Evolutionary conservation across 2,329 filamentous ascomycete genomes (phyloP), one percentile per base, ranked within the genome.

Genomic region (Xylariaceae sp.): DNA sequence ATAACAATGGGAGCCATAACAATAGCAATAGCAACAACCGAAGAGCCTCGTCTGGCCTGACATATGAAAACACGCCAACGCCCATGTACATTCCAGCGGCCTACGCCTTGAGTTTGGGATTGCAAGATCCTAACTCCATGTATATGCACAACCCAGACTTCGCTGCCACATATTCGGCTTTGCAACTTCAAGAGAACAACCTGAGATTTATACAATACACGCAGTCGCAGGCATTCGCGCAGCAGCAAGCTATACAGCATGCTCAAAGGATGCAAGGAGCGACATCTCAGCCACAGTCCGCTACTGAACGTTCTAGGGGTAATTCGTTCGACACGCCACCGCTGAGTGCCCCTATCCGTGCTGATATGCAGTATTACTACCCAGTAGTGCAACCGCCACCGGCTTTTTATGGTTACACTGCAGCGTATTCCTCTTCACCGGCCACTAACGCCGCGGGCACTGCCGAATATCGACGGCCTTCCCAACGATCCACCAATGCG

Each of bases 251-350:
- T 18, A 57, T 75, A 51, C 69, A 74, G 53, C 74, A 72, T 66
- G 73, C 69, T 48, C 73, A 71, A 62, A 75, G 70, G 64, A 69
- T 74, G 63, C 73, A 71, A 56, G 67, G 66, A 47, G 66, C 60
- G 52, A 54, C 59, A 22, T 49, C 64, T 44, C 65, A 71, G 48
- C 54, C 70, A 38, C 66, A 71, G 58, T 62, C 74, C 51, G 64
- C 75, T 47, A 63, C 70, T 31, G 75, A 82, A 61, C 71, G 83
- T 56, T 79, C 81, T 36, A 77, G 83, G 55, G 84, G 82, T 6
- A 83, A 80, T 62, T 86, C 82, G 12, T 82, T 86, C 61, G 83
- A 87, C 60, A 83, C 79, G 49, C 74, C 80, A 16, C 82, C 83
- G 5, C 65, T 84, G 36, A 80, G 75, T n/a, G 80, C 81, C 1